These are phyloP conservation scores for Thelonectria blattea DNA, from an alignment of 2,329 filamentous ascomycete genomes.

Conservation along the genomic window DNA sequence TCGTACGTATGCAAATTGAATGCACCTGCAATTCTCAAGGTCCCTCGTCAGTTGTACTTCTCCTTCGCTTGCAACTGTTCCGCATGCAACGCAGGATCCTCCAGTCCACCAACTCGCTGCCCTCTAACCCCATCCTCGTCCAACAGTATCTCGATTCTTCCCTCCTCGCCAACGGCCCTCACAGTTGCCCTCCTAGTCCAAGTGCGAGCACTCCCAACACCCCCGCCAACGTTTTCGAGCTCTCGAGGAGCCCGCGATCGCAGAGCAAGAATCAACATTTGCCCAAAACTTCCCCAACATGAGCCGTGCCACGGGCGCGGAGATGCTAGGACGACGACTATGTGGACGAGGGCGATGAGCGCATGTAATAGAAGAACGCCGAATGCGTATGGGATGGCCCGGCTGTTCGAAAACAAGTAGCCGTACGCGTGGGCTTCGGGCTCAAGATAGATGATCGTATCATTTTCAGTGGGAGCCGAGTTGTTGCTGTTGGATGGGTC, in stretches of 20 bases:
- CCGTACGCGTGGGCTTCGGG: neutral
- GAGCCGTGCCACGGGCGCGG: neutral
- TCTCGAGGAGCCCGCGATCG: neutral
- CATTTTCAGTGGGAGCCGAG: neutral
- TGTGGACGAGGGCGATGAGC: neutral
- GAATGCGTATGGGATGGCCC: neutral
- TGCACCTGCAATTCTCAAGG: too few relatives aligned
- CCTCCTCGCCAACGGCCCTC: neutral
- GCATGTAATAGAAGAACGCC: neutral
- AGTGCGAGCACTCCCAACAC: neutral
- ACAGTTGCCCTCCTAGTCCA: neutral
- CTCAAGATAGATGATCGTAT: neutral
- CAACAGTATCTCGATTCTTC: neutral
- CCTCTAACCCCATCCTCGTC: neutral
- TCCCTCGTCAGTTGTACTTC: neutral
- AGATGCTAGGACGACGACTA: neutral
- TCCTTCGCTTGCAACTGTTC: neutral
- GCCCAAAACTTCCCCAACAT: neutral
- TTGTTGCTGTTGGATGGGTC: neutral
- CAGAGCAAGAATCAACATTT: neutral
- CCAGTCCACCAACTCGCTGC: too few relatives aligned
- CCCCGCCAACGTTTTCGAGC: neutral
- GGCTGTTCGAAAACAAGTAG: neutral
- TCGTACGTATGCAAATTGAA: too few relatives aligned
- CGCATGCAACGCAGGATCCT: neutral